phyloP scores from a whole-genome alignment of 306 rosid species.

The Medicago lupulina region DNA sequence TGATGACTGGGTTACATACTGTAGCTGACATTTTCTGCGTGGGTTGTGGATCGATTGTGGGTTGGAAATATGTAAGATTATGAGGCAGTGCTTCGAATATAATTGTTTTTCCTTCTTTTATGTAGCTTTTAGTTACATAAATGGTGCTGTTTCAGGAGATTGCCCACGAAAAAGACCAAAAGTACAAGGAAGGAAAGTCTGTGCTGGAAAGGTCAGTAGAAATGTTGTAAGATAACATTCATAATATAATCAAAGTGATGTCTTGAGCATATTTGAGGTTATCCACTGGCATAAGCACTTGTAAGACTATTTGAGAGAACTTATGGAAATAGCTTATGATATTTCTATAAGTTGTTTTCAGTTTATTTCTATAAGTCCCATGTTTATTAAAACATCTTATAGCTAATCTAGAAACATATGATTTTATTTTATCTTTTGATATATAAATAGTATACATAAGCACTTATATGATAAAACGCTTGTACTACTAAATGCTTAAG shows the following conservation, averaged over 20 bases:
- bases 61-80: constrained; percentile 92
- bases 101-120: constrained; percentile 34
- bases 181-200: constrained; percentile 79
- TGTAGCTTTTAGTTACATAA: constrained; percentile 46
- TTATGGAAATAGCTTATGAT: not conserved
- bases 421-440: not conserved
- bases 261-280: not conserved
- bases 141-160: constrained; percentile 61
- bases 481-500: not conserved
- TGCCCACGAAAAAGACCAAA: constrained; percentile 62
- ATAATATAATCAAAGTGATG: constrained; percentile 30
- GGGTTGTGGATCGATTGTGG: constrained; percentile 89
- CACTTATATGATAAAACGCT: not conserved
- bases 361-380: not conserved
- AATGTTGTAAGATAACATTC: constrained; percentile 38
- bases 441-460: not conserved
- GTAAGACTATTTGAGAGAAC: not conserved
- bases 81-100: constrained; percentile 42
- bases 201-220: constrained; percentile 75
- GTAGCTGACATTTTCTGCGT: constrained; percentile 94
- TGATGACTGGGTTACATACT: constrained; percentile 86
- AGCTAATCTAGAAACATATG: not conserved
- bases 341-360: not conserved
- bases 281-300: not conserved
- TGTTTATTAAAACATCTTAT: not conserved